Evolutionary conservation across 805 yeast genomes (phyloP).

Genomic region (Lipomyces yamanashiensis): DNA sequence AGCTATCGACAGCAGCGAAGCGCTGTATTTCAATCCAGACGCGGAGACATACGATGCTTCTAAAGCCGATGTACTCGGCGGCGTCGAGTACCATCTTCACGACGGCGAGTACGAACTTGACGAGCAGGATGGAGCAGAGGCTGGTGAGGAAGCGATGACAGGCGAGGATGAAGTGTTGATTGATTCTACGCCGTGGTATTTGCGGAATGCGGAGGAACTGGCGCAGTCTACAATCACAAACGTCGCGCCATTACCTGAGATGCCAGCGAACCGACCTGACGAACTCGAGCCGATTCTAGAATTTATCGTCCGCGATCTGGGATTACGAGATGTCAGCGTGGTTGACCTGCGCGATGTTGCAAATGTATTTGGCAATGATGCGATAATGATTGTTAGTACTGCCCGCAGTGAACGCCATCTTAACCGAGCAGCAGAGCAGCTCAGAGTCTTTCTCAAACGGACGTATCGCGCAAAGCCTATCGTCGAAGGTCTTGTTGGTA

Average conservation of each 20-base stretch:
- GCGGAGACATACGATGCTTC: slow-evolving; percentile 18
- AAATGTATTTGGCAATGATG: slow-evolving; percentile 49
- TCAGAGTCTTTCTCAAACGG: slow-evolving; percentile 63
- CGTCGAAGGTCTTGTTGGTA: slow-evolving; percentile 73
- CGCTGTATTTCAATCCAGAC: slow-evolving; percentile 9
- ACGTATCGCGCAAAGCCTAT: slow-evolving; percentile 52
- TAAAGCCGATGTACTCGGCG: slow-evolving; percentile 6
- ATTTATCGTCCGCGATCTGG: slow-evolving; percentile 62
- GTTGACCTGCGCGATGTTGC: slow-evolving; percentile 62
- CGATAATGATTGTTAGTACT: slow-evolving; percentile 65
- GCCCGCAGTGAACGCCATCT: slow-evolving; percentile 81
- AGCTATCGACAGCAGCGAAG: background rate
- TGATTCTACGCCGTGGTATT: slow-evolving; percentile 32
- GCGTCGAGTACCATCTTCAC: slow-evolving; percentile 28
- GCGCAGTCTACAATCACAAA: slow-evolving; percentile 5
- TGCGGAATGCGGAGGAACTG: slow-evolving; percentile 12
- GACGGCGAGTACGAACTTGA: slow-evolving; percentile 23
- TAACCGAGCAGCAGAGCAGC: slow-evolving; percentile 66
- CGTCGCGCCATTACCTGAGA: slow-evolving; percentile 53
- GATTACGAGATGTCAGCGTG: slow-evolving; percentile 63
- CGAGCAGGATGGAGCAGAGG: background rate
- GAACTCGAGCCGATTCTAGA: slow-evolving; percentile 53
- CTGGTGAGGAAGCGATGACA: background rate
- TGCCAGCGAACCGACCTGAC: slow-evolving; percentile 66
- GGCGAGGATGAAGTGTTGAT: slow-evolving; percentile 1